Conservation (phyloP, 768 basidiomycete genomes). For the Gyrodon lividus region DNA sequence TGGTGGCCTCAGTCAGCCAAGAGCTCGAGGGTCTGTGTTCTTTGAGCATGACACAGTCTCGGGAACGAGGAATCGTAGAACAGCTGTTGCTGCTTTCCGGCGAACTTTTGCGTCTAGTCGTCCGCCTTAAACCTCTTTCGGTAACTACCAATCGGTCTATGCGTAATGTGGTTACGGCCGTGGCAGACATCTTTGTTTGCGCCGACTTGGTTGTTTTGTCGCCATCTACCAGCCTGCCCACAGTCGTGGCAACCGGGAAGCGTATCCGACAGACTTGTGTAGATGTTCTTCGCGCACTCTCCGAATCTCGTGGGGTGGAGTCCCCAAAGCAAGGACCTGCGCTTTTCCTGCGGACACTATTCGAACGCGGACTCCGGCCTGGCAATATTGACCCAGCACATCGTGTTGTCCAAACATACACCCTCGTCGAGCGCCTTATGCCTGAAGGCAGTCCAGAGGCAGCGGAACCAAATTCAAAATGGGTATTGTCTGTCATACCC, state of each 20-base stretch:
- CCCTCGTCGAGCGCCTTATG: constrained; percentile 57
- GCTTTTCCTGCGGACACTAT: constrained; percentile 53
- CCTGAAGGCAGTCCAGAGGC: constrained; percentile 34
- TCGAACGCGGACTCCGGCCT: constrained; percentile 45
- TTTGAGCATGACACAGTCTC: constrained; percentile 35
- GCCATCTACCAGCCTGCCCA: constrained; percentile 34
- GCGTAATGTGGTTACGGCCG: constrained; percentile 41
- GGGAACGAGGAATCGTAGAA: constrained; percentile 43
- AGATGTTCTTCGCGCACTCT: constrained; percentile 44
- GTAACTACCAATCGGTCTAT: constrained; percentile 51
- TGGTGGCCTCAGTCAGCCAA: constrained; percentile 46
- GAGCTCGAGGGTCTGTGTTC: constrained; percentile 58
- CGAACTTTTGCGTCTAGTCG: constrained; percentile 54
- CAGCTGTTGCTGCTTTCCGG: constrained; percentile 54
- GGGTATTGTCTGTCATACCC: constrained; percentile 57
- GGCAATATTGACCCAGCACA: constrained; percentile 54
- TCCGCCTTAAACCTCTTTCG: constrained; percentile 44
- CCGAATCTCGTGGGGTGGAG: constrained; percentile 29
- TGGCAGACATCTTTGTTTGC: constrained; percentile 57
- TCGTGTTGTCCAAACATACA: constrained; percentile 54
- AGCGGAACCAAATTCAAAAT: constrained; percentile 38
- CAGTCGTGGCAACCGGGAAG: constrained; percentile 27
- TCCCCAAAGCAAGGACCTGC: constrained; percentile 41
- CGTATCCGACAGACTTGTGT: constrained; percentile 52
- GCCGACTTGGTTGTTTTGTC: constrained; percentile 47